These are phyloP conservation scores for Globisporangium radiosum DNA, from an alignment of 352 stramenopile species.

Conservation along the genomic window DNA sequence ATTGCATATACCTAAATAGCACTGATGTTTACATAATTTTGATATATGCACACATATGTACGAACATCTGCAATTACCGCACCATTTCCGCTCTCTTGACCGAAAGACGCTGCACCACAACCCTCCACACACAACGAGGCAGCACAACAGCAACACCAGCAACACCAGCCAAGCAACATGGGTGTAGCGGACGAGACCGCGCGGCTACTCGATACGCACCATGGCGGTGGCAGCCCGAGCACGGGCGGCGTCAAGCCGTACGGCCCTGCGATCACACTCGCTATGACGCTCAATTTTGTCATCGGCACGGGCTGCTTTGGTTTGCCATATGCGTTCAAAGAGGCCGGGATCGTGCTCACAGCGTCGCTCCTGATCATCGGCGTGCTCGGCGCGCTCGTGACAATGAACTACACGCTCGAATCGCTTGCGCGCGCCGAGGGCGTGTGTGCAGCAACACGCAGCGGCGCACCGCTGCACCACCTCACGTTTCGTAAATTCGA, in stretches of 20 bases:
- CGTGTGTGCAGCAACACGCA: conserved; percentile 48
- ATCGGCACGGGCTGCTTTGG: conserved; percentile 85
- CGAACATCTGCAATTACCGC: no score
- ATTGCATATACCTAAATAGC: no score
- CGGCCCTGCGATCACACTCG: conserved; percentile 53
- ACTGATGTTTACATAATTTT: no score
- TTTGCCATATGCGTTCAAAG: conserved; percentile 70
- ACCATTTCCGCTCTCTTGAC: no score
- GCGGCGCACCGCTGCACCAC: conserved; percentile 45
- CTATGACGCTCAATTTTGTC: conserved; percentile 84
- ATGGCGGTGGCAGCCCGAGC: conserved; percentile 8
- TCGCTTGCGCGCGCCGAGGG: conserved; percentile 71
- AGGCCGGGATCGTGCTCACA: conserved; percentile 59
- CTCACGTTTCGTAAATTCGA: conserved; percentile 86
- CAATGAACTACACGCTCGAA: conserved; percentile 88
- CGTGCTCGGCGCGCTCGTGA: conserved; percentile 56
- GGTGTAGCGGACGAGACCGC: conserved; percentile 19
- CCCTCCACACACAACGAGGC: neutral
- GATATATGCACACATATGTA: no score
- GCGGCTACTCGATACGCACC: conserved; percentile 19
- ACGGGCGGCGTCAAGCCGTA: conserved; percentile 53
- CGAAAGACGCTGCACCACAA: no score
- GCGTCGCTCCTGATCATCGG: conserved; percentile 54
- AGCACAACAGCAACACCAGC: neutral
- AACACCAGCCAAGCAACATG: conserved; percentile 1